Evolutionary conservation across 306 rosid genomes (phyloP), one percentile per base, ranked within the genome.

Genomic region (Prinsepia uniflora): DNA sequence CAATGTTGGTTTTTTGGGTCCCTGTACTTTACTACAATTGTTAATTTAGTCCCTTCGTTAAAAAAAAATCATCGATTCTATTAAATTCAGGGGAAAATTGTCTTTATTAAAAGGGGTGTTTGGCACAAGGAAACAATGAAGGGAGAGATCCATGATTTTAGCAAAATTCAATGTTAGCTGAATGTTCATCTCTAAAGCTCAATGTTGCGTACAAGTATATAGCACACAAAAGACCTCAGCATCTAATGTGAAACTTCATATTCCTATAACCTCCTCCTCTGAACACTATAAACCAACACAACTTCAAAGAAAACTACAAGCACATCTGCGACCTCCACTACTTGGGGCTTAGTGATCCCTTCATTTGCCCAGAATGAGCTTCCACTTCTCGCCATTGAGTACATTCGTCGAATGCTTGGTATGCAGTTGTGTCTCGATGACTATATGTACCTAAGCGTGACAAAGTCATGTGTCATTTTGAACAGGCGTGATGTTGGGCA

Each of bases 321-420:
- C 78, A 78, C 58, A 50, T 88, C 12, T 88, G 90, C 81, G 62
- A 72, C 68, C 80, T 78, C 55, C 89, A 87, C 97, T 39, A 93
- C 96, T 34, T 88, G 94, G 97, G 88, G 97, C 73, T 90, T 97
- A 2, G 70, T 87, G 11, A 85, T 88, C 67, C 86, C 98, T 19
- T 83, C 92, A 4, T 86, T 88, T 53, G 86, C 97, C 42, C 92
- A 90, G 68, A 90, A 88, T 73, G 96, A 93, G 65, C 89, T 80
- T 36, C 98, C 94, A 0, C 5, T 50, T 7, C 83, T 75, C 30
- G 91, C 94, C 53, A 86, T 90, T 10, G 65, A 78, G 19, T 83
- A 65, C 69, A 88, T 88, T 63, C 94, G 92, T 53, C 77, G 65
- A 57, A 93, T 93, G 98, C 72, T 93, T 48, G 75, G 18, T 42